Conservation (phyloP, 2,329 filamentous ascomycete species). For the Colletotrichum spinosum region DNA sequence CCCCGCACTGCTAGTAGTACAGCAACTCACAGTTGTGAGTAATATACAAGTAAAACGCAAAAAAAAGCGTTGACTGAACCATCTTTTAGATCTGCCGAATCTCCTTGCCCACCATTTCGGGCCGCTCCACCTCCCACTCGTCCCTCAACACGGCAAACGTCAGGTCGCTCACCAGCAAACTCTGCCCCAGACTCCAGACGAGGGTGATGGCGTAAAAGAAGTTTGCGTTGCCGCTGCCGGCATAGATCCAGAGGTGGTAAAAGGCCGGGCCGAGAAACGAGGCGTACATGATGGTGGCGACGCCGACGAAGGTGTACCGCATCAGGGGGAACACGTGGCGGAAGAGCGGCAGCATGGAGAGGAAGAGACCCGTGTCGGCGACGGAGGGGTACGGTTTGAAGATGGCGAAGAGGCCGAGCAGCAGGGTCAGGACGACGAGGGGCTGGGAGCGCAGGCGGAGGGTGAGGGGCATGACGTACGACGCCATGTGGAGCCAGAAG, state of each 20-base stretch:
- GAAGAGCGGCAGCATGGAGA: conserved; percentile 86
- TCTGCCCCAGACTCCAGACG: conserved; percentile 95
- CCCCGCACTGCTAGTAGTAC: background rate
- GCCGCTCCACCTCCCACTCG: conserved; percentile 92
- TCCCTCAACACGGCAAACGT: conserved; percentile 91
- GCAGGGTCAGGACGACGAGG: conserved; percentile 83
- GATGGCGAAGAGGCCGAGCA: conserved; percentile 90
- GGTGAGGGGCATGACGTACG: conserved; percentile 88
- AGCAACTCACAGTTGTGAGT: too few relatives aligned
- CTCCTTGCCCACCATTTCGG: conserved; percentile 90
- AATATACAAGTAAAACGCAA: background rate
- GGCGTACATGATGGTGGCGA: conserved; percentile 86
- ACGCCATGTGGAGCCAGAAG: conserved; percentile 94
- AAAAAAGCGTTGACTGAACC: too few relatives aligned
- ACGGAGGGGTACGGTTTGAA: conserved; percentile 98
- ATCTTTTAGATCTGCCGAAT: conserved; percentile 78
- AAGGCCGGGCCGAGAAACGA: conserved; percentile 93
- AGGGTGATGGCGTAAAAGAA: conserved; percentile 99
- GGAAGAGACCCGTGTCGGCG: conserved; percentile 87
- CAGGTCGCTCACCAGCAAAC: conserved; percentile 86
- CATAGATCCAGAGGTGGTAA: conserved; percentile 98
- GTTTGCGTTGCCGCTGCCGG: conserved; percentile 96
- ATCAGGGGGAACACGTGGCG: conserved; percentile 94
- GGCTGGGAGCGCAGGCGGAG: conserved; percentile 88
- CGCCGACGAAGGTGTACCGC: conserved; percentile 89